Base-by-base conservation (phyloP, 1,139 yeast genomes). In the Debaryomyces udenii region DNA sequence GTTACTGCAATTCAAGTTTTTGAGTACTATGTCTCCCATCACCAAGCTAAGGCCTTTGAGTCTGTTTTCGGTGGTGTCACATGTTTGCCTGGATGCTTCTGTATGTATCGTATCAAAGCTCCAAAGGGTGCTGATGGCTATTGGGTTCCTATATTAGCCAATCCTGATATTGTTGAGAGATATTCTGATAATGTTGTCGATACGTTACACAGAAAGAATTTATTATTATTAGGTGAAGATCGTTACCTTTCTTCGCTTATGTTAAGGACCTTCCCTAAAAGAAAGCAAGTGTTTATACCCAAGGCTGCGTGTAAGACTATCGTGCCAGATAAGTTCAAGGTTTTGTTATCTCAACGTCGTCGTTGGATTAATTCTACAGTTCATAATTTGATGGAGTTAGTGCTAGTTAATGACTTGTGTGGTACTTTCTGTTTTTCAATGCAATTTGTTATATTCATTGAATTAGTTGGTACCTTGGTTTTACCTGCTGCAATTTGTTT, bases 281-380 rank as follows among this genome's bases (percentile, higher is more conserved):
- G 99, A 62, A 89, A 86, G 52, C 96, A 88, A 65, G 68, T 91
- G n/a, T 93, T 93, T 60, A 85, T 93, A 6, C 89, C 98, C 2
- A 91, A 90, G 63, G 99, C 98, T 10, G 96, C 89, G 9, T 93
- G 98, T 71, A 90, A 90, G 62, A 93, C 99, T 1, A 68, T 90
- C 50, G 98, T 86, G 14, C 99, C 99, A 0, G 89, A 86, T 50
- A 74, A 76, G 43, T 90, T 93, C 61, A 74, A 66, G 48, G 96
- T 91, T 32, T 70, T 93, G 53, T 70, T 93, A 41, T 91, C 98
- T 1, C 99, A 93, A 63, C 84, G 99, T 62, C 88, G 99, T 67
- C 87, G 99, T 62, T 93, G 99, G 99, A 93, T 93, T 56, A 93
- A 93, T 64, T 90, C 98, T 2, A 93, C 99, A 0, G 95, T 93